Evolutionary conservation across 352 stramenopile species (phyloP), one percentile per base, ranked within the genome.

Genomic region (Phytophthora sojae): DNA sequence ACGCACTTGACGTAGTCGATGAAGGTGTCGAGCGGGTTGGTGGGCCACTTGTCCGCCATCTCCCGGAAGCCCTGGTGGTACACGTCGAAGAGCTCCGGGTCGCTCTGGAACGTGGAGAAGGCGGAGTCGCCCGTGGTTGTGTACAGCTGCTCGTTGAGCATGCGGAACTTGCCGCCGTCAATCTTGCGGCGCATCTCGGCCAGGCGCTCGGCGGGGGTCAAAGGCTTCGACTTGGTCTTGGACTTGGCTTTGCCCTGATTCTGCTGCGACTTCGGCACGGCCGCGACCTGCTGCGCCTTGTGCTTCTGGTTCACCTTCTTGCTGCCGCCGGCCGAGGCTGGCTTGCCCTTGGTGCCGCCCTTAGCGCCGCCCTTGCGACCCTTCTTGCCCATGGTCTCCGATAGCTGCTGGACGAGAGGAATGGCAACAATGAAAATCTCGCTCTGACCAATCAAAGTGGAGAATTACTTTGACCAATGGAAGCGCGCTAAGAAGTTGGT

Each of bases 101-200:
- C 89, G 30, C 80, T 59, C 67, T 96, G 91, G 79, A 99, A 99
- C 25, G 92, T 90, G 39, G 88, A 70, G 67, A 99, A 98, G 2
- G 97, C 87, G 39, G 88, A 70, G 8, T 83, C 61, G 19, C 97
- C 98, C n/a, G 93, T 94, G 26, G 79, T 98, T 6, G 97, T 99
- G 81, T 99, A 99, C 15, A 99, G 76, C 73, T 99, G 91, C 80
- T 99, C 98, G 72, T 99, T 99, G 11, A 99, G 88, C 85, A 98
- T 98, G 61, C 98, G 94, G 82, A 99, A 99, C 73, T 98, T 94
- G 55, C 92, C 94, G 30, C 96, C 96, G 49, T 97, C 87, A 15
- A 99, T 82, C 12, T 96, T 90, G 14, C 89, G 87, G 17, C 94
- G 88, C 83, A 98, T 95, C 57, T 92, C 83, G 8, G 81, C 86